Percentiles rank a stretch among this genome's conserved stretches.
These are phyloP conservation scores for Hericium erinaceus DNA, from an alignment of 768 basidiomycete genomes.

Conservation along the genomic window DNA sequence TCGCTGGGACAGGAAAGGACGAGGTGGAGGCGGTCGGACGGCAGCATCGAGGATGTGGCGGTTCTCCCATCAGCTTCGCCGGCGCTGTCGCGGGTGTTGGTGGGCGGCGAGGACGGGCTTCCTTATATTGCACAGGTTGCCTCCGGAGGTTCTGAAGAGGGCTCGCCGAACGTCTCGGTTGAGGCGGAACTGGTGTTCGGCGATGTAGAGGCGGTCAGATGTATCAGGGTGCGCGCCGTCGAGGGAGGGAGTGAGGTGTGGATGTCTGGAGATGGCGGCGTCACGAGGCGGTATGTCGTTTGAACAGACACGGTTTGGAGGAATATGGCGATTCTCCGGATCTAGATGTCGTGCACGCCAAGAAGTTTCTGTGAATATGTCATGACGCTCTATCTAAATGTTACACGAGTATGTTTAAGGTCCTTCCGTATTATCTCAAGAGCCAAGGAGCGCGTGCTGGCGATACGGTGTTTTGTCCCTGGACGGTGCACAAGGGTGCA, in stretches of 20 bases:
- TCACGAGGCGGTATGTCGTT: conserved; percentile 11
- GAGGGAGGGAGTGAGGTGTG: conserved; percentile 2
- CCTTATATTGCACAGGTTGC: conserved; percentile 9
- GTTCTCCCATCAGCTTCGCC: background rate
- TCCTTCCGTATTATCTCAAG: too few species aligned
- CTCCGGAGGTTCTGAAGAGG: background rate
- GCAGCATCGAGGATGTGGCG: conserved; percentile 3
- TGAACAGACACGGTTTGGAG: background rate
- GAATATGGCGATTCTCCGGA: too few species aligned
- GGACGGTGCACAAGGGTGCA: too few species aligned
- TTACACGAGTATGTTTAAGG: too few species aligned
- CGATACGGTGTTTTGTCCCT: too few species aligned
- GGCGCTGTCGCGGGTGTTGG: conserved; percentile 2
- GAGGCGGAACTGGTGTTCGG: conserved; percentile 12
- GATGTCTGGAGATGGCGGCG: conserved; percentile 11
- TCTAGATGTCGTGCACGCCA: too few species aligned
- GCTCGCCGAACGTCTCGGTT: background rate
- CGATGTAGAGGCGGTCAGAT: conserved; percentile 12
- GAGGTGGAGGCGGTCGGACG: conserved; percentile 9
- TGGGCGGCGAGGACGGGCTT: conserved; percentile 14
- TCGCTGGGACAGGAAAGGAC: background rate
- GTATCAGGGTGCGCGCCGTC: background rate
- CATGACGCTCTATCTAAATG: too few species aligned
- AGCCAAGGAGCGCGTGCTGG: too few species aligned
- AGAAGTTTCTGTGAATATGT: too few species aligned